These are phyloP conservation scores for Pythium diclinum DNA, from an alignment of 352 stramenopile genomes.

Conservation along the genomic window DNA sequence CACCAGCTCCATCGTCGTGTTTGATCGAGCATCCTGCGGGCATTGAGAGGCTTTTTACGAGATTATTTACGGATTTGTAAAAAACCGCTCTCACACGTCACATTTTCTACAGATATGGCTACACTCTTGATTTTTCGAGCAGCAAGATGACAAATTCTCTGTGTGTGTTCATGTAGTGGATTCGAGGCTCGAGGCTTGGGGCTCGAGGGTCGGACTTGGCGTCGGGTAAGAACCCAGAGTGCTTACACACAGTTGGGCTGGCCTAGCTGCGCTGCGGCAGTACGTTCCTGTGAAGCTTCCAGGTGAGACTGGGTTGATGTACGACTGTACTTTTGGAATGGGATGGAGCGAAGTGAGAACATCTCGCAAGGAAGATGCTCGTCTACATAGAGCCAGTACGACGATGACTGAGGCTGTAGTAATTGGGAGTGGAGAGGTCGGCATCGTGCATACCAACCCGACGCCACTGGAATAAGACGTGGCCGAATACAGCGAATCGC, in stretches of 20 bases:
- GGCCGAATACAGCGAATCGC: slow-evolving; percentile 20
- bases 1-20: slow-evolving; percentile 46
- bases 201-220: too few species aligned
- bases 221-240: too few species aligned
- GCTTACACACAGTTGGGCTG: too few species aligned
- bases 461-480: slow-evolving; percentile 25
- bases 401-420: slow-evolving; percentile 34
- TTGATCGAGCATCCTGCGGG: slow-evolving; percentile 5
- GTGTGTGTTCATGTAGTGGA: too few species aligned
- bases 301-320: too few species aligned
- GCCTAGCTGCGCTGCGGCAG: too few species aligned
- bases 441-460: not conserved
- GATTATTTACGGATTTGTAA: slow-evolving; percentile 15
- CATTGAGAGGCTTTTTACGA: slow-evolving; percentile 12
- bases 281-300: too few species aligned
- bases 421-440: slow-evolving; percentile 23
- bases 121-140: not conserved
- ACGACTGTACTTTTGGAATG: not conserved
- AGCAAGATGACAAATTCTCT: too few species aligned
- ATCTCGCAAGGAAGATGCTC: not conserved
- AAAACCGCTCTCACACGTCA: slow-evolving; percentile 14
- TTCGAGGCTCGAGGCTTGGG: too few species aligned
- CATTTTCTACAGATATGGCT: slow-evolving; percentile 18
- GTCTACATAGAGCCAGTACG: slow-evolving; percentile 59
- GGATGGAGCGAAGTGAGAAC: not conserved